A percentile compares a stretch with the other conserved stretches of the same genome.
Conservation (phyloP, 2,329 filamentous ascomycete genomes). For the Albophoma yamanashiensis region DNA sequence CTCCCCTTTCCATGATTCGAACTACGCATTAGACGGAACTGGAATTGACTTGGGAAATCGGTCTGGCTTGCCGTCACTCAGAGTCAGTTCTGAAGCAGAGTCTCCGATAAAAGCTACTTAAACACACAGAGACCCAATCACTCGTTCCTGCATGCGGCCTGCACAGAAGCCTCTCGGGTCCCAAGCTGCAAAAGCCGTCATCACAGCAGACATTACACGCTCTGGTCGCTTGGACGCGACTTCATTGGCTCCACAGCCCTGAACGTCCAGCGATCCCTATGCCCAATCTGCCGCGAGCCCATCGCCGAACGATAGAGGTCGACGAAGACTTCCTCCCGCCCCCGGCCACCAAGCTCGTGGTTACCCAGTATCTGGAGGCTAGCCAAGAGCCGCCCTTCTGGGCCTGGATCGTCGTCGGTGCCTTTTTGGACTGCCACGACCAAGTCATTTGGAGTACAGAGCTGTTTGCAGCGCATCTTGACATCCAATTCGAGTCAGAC, state of each 20-base stretch:
- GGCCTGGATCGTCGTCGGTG: conserved; percentile 35
- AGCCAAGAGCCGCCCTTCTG: conserved; percentile 23
- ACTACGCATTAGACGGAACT: neutral
- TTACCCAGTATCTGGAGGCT: conserved; percentile 29
- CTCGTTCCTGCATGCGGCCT: neutral
- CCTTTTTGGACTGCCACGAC: conserved; percentile 33
- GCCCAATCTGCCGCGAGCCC: conserved; percentile 6
- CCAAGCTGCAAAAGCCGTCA: neutral
- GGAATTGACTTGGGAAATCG: neutral
- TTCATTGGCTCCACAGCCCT: neutral
- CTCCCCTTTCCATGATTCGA: neutral
- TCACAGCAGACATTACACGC: neutral
- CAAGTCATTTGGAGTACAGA: conserved; percentile 35
- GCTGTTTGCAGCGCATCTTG: conserved; percentile 25
- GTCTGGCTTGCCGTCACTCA: neutral
- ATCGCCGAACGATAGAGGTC: conserved; percentile 15
- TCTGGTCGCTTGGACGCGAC: neutral
- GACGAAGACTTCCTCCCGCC: conserved; percentile 24
- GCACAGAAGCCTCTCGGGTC: too few relatives aligned
- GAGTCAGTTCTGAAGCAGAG: conserved; percentile 6
- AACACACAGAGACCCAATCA: too few relatives aligned
- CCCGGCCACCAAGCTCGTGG: conserved; percentile 33
- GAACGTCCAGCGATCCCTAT: conserved; percentile 5
- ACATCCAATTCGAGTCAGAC: conserved; percentile 14
- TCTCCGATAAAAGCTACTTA: neutral